Percentiles rank a stretch among this genome's conserved stretches.
phyloP scores from a whole-genome alignment of 345 rosid species.

The Psidium friedrichsthalianum region DNA sequence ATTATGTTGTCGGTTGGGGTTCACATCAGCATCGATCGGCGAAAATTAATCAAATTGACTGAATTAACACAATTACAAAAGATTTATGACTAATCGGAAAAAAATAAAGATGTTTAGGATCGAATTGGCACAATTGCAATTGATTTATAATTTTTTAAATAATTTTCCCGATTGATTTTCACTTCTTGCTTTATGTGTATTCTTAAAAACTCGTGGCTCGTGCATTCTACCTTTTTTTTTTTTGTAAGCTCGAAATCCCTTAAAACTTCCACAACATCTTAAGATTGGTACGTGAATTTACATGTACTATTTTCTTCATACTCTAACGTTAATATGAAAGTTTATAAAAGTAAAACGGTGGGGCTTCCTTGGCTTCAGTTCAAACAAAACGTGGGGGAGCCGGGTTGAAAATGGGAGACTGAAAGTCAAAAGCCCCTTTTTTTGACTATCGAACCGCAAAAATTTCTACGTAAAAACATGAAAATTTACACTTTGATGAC shows the following conservation, averaged over 20 bases:
- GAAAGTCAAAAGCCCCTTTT: neutral
- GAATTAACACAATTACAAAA: too few species aligned
- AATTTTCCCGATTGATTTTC: neutral
- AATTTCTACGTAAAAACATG: neutral
- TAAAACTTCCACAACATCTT: neutral
- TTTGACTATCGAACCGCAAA: neutral
- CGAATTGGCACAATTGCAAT: too few species aligned
- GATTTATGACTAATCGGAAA: too few species aligned
- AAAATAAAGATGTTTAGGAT: too few species aligned
- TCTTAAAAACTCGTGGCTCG: neutral
- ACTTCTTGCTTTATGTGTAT: neutral
- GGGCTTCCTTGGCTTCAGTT: neutral
- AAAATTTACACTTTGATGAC: neutral
- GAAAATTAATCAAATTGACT: too few species aligned
- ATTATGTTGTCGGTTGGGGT: too few species aligned
- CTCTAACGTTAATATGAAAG: neutral
- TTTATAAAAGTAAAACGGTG: neutral
- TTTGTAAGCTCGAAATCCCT: neutral
- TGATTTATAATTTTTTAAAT: too few species aligned
- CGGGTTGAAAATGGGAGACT: neutral
- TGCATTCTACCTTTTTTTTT: neutral
- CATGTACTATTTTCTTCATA: neutral
- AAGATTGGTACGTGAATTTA: neutral
- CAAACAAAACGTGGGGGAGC: neutral
- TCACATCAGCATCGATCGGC: too few species aligned